Percentiles rank a stretch among this genome's conserved stretches.
Conservation (phyloP, 2,329 filamentous ascomycete species). For the Exophiala sideris region DNA sequence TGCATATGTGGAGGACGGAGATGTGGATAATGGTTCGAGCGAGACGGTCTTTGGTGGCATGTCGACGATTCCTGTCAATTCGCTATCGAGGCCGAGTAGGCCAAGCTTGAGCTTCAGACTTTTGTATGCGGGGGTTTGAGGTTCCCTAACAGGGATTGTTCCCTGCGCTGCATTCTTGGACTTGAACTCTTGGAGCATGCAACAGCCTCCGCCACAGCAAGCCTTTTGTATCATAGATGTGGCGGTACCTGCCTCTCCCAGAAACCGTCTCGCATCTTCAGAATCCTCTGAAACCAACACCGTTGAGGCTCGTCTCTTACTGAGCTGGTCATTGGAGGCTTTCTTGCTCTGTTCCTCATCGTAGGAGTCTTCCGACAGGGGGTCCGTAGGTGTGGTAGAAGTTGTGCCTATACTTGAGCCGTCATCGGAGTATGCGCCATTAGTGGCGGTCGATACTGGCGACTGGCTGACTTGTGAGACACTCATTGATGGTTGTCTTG, state of each 20-base stretch:
- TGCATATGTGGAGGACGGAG: constrained; percentile 8
- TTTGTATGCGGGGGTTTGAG: constrained; percentile 81
- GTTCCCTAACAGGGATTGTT: constrained; percentile 52
- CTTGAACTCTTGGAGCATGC: constrained; percentile 55
- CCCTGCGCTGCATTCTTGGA: constrained; percentile 44
- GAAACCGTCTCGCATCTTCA: constrained; percentile 56
- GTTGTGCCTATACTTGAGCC: constrained; percentile 37
- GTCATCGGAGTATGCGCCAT: constrained; percentile 32
- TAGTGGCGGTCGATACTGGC: constrained; percentile 33
- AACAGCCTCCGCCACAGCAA: constrained; percentile 65
- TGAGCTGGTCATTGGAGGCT: constrained; percentile 27
- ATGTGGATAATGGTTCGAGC: constrained; percentile 43
- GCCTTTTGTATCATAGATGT: constrained; percentile 61
- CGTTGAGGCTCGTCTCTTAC: constrained; percentile 45
- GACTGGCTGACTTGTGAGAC: constrained; percentile 33
- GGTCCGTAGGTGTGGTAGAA: constrained; percentile 43
- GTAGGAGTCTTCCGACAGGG: constrained; percentile 33
- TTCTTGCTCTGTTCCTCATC: constrained; percentile 22
- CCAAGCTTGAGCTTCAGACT: constrained; percentile 74
- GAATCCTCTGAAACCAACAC: constrained; percentile 56
- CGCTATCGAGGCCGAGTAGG: constrained; percentile 65
- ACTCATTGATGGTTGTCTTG: constrained; percentile 37
- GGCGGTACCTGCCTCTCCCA: constrained; percentile 50
- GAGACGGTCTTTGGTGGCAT: constrained; percentile 73
- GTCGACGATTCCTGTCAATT: constrained; percentile 67